phyloP scores from a whole-genome alignment of 2,329 filamentous ascomycete species.

The Bertia moriformis region DNA sequence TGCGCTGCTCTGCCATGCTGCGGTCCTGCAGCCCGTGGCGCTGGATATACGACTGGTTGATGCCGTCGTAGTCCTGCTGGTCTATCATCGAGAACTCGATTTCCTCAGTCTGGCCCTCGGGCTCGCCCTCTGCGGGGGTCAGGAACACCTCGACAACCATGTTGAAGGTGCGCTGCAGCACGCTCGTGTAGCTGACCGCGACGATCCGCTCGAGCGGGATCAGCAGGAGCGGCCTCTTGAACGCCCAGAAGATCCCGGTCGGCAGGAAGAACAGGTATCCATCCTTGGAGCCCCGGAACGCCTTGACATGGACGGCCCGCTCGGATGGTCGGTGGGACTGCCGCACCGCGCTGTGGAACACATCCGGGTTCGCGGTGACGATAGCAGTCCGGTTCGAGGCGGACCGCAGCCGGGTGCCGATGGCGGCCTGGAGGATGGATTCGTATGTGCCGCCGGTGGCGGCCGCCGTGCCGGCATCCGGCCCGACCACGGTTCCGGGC shows the following conservation, averaged over 20 bases:
- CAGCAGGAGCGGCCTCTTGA: slow-evolving; percentile 56
- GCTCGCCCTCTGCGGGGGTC: slow-evolving; percentile 15
- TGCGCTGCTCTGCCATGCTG: slow-evolving; percentile 54
- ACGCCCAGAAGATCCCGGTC: slow-evolving; percentile 54
- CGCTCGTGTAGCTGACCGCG: slow-evolving; percentile 52
- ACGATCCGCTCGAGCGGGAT: slow-evolving; percentile 44
- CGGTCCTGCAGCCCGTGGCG: slow-evolving; percentile 47
- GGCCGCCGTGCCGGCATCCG: slow-evolving; percentile 30
- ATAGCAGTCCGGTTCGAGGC: slow-evolving; percentile 30
- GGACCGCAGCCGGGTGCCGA: slow-evolving; percentile 33
- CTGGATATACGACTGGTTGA: slow-evolving; percentile 47
- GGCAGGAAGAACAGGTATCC: slow-evolving; percentile 54
- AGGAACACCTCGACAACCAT: slow-evolving; percentile 46
- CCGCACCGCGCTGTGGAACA: slow-evolving; percentile 40
- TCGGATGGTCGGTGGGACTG: slow-evolving; percentile 45
- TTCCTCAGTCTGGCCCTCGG: slow-evolving; percentile 34
- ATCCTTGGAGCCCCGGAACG: slow-evolving; percentile 54
- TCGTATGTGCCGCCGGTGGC: slow-evolving; percentile 43
- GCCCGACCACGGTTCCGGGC: slow-evolving; percentile 36
- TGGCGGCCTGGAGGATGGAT: slow-evolving; percentile 44
- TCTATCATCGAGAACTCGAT: slow-evolving; percentile 58
- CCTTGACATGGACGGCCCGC: slow-evolving; percentile 50
- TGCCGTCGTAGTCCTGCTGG: slow-evolving; percentile 50
- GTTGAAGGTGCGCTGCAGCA: slow-evolving; percentile 56
- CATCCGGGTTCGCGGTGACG: slow-evolving; percentile 32